Evolutionary conservation across 768 basidiomycete genomes (phyloP).

Genomic region (Boletellus ananas): DNA sequence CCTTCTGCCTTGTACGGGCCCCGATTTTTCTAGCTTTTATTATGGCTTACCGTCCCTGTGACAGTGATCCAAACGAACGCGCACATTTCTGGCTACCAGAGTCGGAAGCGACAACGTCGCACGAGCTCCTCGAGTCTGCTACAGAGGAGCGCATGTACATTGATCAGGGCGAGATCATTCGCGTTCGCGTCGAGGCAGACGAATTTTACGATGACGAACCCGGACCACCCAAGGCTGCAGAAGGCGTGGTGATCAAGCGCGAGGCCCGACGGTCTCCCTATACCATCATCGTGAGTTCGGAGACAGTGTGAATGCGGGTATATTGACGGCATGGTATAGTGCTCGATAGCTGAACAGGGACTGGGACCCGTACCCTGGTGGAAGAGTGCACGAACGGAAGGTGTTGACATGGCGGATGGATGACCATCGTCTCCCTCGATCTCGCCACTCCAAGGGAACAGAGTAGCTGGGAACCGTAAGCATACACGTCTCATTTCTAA

Average conservation of each 20-base stretch:
- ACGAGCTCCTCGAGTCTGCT: conserved; percentile 68
- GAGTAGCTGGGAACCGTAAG: background rate
- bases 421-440: conserved; percentile 18
- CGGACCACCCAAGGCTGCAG: conserved; percentile 71
- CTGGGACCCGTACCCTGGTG: conserved; percentile 77
- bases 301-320: background rate
- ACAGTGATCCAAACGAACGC: conserved; percentile 77
- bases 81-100: conserved; percentile 81
- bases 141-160: conserved; percentile 73
- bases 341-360: conserved; percentile 80
- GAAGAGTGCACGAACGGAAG: conserved; percentile 47
- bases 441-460: background rate
- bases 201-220: conserved; percentile 87
- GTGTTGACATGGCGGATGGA: conserved; percentile 40
- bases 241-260: conserved; percentile 56
- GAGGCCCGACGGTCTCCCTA: conserved; percentile 60
- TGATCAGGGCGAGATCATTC: conserved; percentile 69
- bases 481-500: background rate
- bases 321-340: conserved; percentile 40
- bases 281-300: conserved; percentile 55
- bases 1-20: conserved; percentile 70
- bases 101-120: conserved; percentile 44
- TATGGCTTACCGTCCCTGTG: background rate
- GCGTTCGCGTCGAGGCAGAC: conserved; percentile 75
- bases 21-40: background rate